Evolutionary conservation across 257 asterid genomes (phyloP).

Genomic region (Solanum dulcamara): DNA sequence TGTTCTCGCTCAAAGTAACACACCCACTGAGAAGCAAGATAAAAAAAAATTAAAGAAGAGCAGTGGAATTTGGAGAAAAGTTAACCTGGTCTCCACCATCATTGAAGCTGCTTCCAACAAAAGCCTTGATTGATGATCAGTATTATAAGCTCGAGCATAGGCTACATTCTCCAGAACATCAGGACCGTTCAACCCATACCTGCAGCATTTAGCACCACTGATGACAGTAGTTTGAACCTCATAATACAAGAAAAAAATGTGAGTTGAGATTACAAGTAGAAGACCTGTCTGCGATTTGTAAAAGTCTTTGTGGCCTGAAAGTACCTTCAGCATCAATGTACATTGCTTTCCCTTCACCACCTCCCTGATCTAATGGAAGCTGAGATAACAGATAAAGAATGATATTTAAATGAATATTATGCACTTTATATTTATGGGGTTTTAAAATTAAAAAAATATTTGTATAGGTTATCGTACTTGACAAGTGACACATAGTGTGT

Average conservation of each 20-base stretch:
- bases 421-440: not conserved
- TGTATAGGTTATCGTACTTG: slow-evolving; percentile 35
- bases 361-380: slow-evolving; percentile 97
- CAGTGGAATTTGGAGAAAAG: not conserved
- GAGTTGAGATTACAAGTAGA: not conserved
- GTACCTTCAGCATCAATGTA: slow-evolving; percentile 98
- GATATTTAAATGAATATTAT: not conserved
- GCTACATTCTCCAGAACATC: slow-evolving; percentile 98
- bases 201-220: slow-evolving; percentile 12
- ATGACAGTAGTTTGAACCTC: not conserved
- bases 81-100: slow-evolving; percentile 93
- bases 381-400: slow-evolving; percentile 13
- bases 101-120: slow-evolving; percentile 95
- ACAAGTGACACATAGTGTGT: slow-evolving; percentile 90
- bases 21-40: not conserved
- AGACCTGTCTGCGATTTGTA: slow-evolving; percentile 93
- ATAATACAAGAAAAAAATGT: not conserved
- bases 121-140: slow-evolving; percentile 96
- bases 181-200: slow-evolving; percentile 89
- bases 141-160: slow-evolving; percentile 95
- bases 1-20: not conserved
- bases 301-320: slow-evolving; percentile 91
- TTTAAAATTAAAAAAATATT: not conserved
- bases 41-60: not conserved
- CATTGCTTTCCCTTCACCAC: slow-evolving; percentile 98